Conservation (phyloP, 768 basidiomycete species). For the Boletus rex-veris region DNA sequence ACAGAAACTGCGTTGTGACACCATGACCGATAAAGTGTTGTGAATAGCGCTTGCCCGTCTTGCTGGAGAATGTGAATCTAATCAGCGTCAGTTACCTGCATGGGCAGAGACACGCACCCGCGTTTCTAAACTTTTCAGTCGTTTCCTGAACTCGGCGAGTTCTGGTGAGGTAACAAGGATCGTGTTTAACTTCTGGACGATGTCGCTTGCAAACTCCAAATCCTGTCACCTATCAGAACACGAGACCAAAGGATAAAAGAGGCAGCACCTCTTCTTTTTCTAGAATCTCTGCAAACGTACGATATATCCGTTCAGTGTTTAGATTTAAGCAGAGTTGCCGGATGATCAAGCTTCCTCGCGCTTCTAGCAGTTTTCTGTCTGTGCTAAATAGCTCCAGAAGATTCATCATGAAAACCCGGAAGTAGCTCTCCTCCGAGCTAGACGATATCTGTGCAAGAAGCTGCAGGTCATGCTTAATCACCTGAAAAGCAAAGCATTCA, state of each 20-base stretch:
- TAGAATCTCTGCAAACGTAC: constrained; percentile 93
- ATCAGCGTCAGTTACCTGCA: constrained; percentile 1
- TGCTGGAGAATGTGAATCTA: constrained; percentile 41
- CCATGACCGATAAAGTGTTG: constrained; percentile 94
- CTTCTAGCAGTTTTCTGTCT: constrained; percentile 84
- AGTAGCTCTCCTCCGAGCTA: constrained; percentile 92
- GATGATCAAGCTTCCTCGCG: constrained; percentile 92
- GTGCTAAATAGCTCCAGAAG: constrained; percentile 94
- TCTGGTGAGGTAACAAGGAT: constrained; percentile 97
- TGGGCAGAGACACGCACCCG: constrained; percentile 52
- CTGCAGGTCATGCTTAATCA: constrained; percentile 95
- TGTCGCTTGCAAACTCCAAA: constrained; percentile 94
- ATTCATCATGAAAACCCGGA: constrained; percentile 93
- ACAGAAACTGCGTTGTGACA: constrained; percentile 97
- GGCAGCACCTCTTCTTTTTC: constrained; percentile 90
- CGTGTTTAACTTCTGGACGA: constrained; percentile 95
- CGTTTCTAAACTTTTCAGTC: constrained; percentile 90
- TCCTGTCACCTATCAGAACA: constrained; percentile 50
- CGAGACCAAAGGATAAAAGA: neutral
- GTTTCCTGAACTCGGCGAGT: constrained; percentile 88
- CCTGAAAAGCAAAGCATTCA: constrained; percentile 40
- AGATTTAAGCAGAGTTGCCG: constrained; percentile 91
- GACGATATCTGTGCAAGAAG: constrained; percentile 96
- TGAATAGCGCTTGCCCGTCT: constrained; percentile 96
- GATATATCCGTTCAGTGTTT: constrained; percentile 93